Evolutionary conservation across 2,329 filamentous ascomycete genomes (phyloP).

Genomic region (Fusarium vanettenii): DNA sequence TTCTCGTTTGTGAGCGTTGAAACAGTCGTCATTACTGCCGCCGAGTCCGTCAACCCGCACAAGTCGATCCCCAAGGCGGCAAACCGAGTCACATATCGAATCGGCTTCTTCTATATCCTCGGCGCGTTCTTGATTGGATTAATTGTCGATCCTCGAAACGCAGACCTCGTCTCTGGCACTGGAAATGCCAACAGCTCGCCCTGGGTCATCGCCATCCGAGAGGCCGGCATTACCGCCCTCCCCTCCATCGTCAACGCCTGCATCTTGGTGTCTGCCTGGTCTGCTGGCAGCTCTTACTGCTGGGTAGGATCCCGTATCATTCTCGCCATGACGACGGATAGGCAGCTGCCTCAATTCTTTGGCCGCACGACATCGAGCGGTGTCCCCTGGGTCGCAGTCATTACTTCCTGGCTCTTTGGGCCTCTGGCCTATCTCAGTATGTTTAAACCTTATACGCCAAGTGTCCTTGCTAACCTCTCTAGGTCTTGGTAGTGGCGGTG

Average conservation of each 20-base stretch:
- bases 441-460: constrained; percentile 47
- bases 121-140: constrained; percentile 68
- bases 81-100: constrained; percentile 67
- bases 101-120: constrained; percentile 70
- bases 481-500: constrained; percentile 54
- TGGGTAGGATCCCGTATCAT: constrained; percentile 72
- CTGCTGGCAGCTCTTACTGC: constrained; percentile 68
- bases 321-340: constrained; percentile 74
- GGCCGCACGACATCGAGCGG: constrained; percentile 69
- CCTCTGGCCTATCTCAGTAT: constrained; percentile 78
- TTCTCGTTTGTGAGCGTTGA: constrained; percentile 63
- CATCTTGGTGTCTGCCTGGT: constrained; percentile 74
- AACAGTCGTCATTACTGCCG: constrained; percentile 65
- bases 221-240: constrained; percentile 71
- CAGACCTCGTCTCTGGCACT: constrained; percentile 59
- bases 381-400: constrained; percentile 67
- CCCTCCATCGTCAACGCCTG: constrained; percentile 76
- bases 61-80: constrained; percentile 73
- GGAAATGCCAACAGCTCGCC: constrained; percentile 66
- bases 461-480: not conserved
- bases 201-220: constrained; percentile 77
- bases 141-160: constrained; percentile 72
- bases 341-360: constrained; percentile 74
- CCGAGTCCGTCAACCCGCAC: constrained; percentile 71
- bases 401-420: constrained; percentile 68